Evolutionary conservation across 73 alveolate species (phyloP).

Genomic region (Blepharisma japonicum): DNA sequence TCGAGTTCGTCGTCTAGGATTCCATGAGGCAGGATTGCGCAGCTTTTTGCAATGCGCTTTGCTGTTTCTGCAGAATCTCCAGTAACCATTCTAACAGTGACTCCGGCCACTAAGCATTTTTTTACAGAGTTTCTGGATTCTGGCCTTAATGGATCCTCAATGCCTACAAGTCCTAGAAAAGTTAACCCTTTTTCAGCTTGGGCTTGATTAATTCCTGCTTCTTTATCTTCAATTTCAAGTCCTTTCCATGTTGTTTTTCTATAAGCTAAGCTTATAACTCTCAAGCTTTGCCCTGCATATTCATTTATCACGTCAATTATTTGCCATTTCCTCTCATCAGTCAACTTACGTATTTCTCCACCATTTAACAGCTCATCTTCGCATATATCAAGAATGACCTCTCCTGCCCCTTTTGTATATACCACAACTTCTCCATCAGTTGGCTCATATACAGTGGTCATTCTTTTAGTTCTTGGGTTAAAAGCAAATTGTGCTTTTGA

Average conservation of each 20-base stretch:
- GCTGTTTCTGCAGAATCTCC: conserved; percentile 94
- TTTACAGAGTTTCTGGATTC: conserved; percentile 79
- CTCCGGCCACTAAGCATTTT: conserved; percentile 77
- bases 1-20: not conserved
- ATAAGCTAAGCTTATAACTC: conserved; percentile 72
- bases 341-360: conserved; percentile 52
- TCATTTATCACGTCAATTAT: conserved; percentile 55
- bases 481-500: not conserved
- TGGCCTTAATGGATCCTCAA: conserved; percentile 81
- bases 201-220: conserved; percentile 36
- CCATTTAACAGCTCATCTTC: conserved; percentile 46
- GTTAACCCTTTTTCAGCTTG: conserved; percentile 56
- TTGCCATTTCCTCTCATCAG: conserved; percentile 37
- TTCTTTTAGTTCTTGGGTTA: conserved; percentile 14
- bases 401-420: conserved; percentile 89
- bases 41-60: conserved; percentile 85
- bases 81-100: conserved; percentile 93
- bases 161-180: conserved; percentile 70
- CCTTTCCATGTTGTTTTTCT: conserved; percentile 10
- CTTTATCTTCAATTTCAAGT: conserved; percentile 55
- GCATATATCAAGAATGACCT: conserved; percentile 69
- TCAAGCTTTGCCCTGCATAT: conserved; percentile 63
- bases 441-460: conserved; percentile 35
- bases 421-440: conserved; percentile 67
- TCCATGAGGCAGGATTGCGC: conserved; percentile 47